phyloP scores from a whole-genome alignment of 2,329 filamentous ascomycete species.

The Curvularia spicifera region DNA sequence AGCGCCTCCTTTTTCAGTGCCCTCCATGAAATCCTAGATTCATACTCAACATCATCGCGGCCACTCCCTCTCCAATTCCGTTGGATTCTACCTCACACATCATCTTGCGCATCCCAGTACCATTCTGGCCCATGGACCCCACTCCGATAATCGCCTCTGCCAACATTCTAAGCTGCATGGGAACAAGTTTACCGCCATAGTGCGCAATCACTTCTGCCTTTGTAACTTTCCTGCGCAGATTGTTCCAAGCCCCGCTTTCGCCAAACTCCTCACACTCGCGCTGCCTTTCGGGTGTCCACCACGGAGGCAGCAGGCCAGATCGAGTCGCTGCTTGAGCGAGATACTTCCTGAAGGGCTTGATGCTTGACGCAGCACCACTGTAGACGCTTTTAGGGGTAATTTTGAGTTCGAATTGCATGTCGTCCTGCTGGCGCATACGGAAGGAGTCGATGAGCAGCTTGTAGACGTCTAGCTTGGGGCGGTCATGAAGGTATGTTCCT shows the following conservation, averaged over 20 bases:
- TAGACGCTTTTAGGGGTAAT: constrained; percentile 26
- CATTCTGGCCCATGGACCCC: constrained; percentile 24
- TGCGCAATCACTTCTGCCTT: constrained; percentile 30
- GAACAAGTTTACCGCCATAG: constrained; percentile 31
- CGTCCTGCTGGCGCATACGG: constrained; percentile 35
- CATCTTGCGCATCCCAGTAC: constrained; percentile 22
- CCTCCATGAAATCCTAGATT: neutral
- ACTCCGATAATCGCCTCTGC: constrained; percentile 27
- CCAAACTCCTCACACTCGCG: constrained; percentile 30
- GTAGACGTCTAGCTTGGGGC: constrained; percentile 34
- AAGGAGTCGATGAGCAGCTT: constrained; percentile 42
- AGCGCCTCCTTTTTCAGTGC: neutral
- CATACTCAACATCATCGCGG: too few species aligned
- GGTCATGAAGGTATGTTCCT: constrained; percentile 35
- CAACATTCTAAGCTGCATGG: constrained; percentile 40
- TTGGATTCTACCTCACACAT: constrained; percentile 30
- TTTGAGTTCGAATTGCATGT: constrained; percentile 23
- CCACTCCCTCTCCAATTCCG: neutral
- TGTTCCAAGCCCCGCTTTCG: constrained; percentile 24
- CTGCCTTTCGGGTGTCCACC: constrained; percentile 32
- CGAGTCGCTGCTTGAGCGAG: constrained; percentile 16
- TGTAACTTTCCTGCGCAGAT: constrained; percentile 17
- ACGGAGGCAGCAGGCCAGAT: constrained; percentile 27
- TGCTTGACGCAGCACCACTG: constrained; percentile 21
- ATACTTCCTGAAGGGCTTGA: constrained; percentile 29